Percentiles rank a stretch among this genome's conserved stretches.
Conservation (phyloP, 768 basidiomycete species). For the Lyophyllum semitale region DNA sequence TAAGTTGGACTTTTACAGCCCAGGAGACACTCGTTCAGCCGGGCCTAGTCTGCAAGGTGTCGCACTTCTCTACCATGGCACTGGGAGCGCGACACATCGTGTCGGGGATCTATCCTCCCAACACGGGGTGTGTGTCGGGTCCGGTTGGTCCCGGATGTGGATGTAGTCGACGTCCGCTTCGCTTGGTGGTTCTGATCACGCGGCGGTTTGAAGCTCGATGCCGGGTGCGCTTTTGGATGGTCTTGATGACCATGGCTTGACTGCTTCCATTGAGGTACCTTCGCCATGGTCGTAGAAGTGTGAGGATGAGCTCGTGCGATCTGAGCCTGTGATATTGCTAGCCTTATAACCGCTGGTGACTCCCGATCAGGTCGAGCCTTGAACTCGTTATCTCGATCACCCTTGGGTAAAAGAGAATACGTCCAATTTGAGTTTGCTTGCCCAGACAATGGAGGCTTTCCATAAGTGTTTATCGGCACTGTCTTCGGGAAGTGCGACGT, state of each 20-base stretch:
- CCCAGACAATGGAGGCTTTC: too few relatives aligned
- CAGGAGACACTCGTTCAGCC: too few relatives aligned
- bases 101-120: too few relatives aligned
- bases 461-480: background rate
- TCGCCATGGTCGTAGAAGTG: background rate
- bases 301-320: background rate
- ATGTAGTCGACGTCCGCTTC: background rate
- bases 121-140: too few relatives aligned
- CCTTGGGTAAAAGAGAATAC: background rate
- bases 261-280: background rate
- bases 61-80: too few relatives aligned
- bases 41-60: too few relatives aligned
- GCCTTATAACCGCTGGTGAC: background rate
- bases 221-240: background rate
- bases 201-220: background rate
- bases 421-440: background rate
- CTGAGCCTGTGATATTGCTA: slow-evolving; percentile 1
- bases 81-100: too few relatives aligned
- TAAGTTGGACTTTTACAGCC: too few relatives aligned
- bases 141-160: too few relatives aligned
- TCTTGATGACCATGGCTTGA: background rate
- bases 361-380: background rate
- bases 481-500: background rate
- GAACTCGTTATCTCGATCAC: background rate
- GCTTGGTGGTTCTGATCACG: background rate